Evolutionary conservation across 106 monocot genomes (phyloP), one percentile per base, ranked within the genome.

Genomic region (Xerophyta viscosa): DNA sequence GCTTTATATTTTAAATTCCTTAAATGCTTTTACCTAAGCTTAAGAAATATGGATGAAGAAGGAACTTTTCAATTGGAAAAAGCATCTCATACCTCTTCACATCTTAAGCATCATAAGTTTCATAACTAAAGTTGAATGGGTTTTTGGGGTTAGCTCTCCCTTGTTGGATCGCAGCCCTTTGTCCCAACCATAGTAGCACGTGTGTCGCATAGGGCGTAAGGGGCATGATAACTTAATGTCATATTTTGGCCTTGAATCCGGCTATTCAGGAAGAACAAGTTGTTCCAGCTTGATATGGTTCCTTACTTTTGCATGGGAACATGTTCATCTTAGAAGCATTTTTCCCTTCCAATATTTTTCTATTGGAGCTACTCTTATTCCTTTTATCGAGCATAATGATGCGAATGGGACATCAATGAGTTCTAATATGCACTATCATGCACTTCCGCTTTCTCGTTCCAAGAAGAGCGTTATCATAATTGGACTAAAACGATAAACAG

Each of bases 361-460:
- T 51, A 51, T 25, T 28, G 28, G 54, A 54, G 31, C 44, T 60
- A 10, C 60, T 9, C 18, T 44, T n/a, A 46, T 46, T 30, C 60
- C 25, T 58, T 58, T 39, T 55, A 55, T 41, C 41, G 21, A 58
- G 57, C 25, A 58, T 58, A 58, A 58, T 58, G 41, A 58, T 58
- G 57, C 41, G 29, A 58, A 58, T 58, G 13, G 41, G 0, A 41
- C 58, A n/a, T 58, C 42, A 58, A 58, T 58, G 41, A 41, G 58
- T 27, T 58, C 58, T 23, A 43, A 58, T 56, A 58, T 58, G 42
- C 25, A 39, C 22, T 24, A 15, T 37, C 37, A 58, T 41, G 37
- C 24, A 29, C 15, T 60, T 51, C 50, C 46, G 15, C 60, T 60
- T 46, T 58, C 39, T 58, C 58, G 9, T 6, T 43, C 42, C 8